Evolutionary conservation across 352 stramenopile genomes (phyloP), one percentile per base, ranked within the genome.

Genomic region (Phytophthora boehmeriae): DNA sequence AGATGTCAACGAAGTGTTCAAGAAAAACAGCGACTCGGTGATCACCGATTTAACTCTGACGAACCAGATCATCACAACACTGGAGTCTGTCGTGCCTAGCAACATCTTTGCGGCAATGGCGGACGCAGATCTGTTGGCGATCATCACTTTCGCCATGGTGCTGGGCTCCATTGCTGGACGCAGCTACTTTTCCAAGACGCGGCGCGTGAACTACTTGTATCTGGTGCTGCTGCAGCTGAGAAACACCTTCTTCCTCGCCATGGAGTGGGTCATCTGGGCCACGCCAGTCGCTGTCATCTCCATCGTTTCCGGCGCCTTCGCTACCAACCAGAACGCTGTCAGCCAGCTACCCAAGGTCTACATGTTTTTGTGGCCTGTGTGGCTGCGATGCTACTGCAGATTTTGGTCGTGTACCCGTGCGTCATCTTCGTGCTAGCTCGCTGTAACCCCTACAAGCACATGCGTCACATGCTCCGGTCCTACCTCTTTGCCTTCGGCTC

Each of bases 61-160:
- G 20, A 75, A 82, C 36, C 81, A 92, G 60, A 63, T 92, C 27
- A 71, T 88, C 6, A 51, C 57, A n/a, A 90, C 88, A 1, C 68
- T 91, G 23, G 43, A 83, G 39, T 63, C 76, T 2, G 54, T 93
- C 9, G 77, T 93, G 35, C 79, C 82, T 1, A 61, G 75, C 38
- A 95, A 93, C 74, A 83, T 95, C 34, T 78, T 86, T 32, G 25
- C 30, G 0, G 73, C 80, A 3, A 49, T 94, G 19, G 52, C 68
- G 22, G 75, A 84, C 13, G 68, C 69, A 16, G 69, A 89, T 38
- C 25, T 91, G 35, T 53, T 92, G 8, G 76, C 77, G 1, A 78
- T 87, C 32, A 89, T 93, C 56, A 78, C 76, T 8, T 92, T 92
- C 43, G 77, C 83, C 25, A 88, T 89, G 68, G 65, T 86, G 4